Base-by-base conservation (phyloP, 805 yeast genomes). In the Candida sithepensis region DNA sequence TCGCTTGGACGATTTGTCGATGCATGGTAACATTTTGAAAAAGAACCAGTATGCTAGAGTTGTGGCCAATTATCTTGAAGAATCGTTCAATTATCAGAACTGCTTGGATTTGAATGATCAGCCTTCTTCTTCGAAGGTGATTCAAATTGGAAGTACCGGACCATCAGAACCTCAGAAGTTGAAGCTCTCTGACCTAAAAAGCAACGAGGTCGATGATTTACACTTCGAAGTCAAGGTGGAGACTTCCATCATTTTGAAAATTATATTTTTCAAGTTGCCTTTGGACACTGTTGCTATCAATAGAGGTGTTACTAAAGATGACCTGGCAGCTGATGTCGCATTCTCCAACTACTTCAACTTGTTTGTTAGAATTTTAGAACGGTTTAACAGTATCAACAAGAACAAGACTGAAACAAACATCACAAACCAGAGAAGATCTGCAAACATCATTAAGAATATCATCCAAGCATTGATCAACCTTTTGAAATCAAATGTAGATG, bases 271-370 rank as follows among this genome's bases (percentile, higher is more conserved):
- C 23, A 71, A 74, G n/a, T 61, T 84, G 28, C 75, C 84, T 3
- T 61, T 84, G 39, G 91, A 82, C 77, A 22, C 84, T 78, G 32
- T 84, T 72, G 48, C 82, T 41, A 56, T 55, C 79, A 24, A 69
- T 73, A 12, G 71, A 73, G 44, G 46, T 28, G 47, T 57, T 5
- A 43, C 58, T 3, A 54, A 53, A 10, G 63, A 63, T 33, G 62
- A 53, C 33, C 44, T 45, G 22, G 41, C 59, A 20, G 60, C 64
- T 18, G 79, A 79, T 26, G 77, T 84, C 41, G 73, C 81, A 10
- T 86, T 87, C 63, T 82, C 85, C 4, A 82, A 82, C 51, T 85
- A 83, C 57, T 86, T 85, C 64, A 82, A 82, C 16, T 56, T 74
- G 59, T 84, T 66, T 59, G 86, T 77, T 59, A 71, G 78, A 57